Conservation (phyloP, 495 filamentous ascomycete genomes). For the Physcia stellaris region DNA sequence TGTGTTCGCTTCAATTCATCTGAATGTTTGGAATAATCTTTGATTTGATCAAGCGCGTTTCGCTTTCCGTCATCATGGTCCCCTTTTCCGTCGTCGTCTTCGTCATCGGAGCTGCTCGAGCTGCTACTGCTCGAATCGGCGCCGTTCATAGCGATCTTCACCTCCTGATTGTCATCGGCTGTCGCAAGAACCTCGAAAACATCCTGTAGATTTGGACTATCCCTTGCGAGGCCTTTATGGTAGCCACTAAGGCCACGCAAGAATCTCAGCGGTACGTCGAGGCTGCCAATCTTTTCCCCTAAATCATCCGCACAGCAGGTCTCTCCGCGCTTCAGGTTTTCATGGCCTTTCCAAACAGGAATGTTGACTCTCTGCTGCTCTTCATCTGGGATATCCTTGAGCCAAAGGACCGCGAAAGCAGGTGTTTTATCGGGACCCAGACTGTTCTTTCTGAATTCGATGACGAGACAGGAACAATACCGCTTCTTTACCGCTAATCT, state of each 20-base stretch:
- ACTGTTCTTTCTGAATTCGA: conserved; percentile 43
- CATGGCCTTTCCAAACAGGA: conserved; percentile 40
- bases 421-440: conserved; percentile 37
- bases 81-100: conserved; percentile 4
- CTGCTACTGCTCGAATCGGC: conserved; percentile 4
- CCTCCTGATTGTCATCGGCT: conserved; percentile 31
- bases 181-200: conserved; percentile 51
- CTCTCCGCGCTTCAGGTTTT: conserved; percentile 27
- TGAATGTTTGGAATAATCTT: conserved; percentile 27
- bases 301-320: conserved; percentile 22
- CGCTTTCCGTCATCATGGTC: conserved; percentile 9
- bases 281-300: conserved; percentile 33
- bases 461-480: conserved; percentile 41
- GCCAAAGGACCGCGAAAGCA: conserved; percentile 53
- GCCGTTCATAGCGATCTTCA: conserved; percentile 9
- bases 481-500: conserved; percentile 47
- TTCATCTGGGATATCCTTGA: conserved; percentile 50
- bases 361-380: conserved; percentile 39
- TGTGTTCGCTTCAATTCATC: conserved; percentile 28
- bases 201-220: conserved; percentile 34
- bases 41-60: conserved; percentile 21
- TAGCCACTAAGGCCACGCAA: conserved; percentile 44
- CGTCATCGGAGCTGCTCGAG: conserved; percentile 8
- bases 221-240: conserved; percentile 37
- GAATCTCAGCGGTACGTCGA: conserved; percentile 39